These are phyloP conservation scores for Gaeumannomyces sp. DNA, from an alignment of 2,329 filamentous ascomycete genomes.

Conservation along the genomic window DNA sequence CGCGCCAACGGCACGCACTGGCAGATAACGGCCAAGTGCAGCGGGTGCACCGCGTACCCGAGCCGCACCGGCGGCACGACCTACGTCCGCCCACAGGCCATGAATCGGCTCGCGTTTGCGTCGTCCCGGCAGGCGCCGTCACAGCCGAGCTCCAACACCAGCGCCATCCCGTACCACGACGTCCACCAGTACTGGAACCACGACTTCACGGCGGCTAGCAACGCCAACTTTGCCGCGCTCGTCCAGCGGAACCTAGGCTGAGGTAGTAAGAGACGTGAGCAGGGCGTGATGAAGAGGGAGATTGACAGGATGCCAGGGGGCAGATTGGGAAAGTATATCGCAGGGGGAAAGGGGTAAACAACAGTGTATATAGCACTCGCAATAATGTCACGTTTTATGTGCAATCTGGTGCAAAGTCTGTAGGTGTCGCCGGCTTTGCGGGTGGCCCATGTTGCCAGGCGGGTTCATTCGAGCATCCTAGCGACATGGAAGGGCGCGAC, in stretches of 20 bases:
- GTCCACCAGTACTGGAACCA: slow-evolving; percentile 34
- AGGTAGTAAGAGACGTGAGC: neutral
- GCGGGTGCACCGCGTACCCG: slow-evolving; percentile 34
- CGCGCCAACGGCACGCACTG: slow-evolving; percentile 33
- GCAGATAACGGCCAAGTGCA: slow-evolving; percentile 33
- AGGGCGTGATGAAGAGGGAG: neutral
- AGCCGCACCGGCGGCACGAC: slow-evolving; percentile 30
- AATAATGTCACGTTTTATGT: too few species aligned
- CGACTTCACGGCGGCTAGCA: slow-evolving; percentile 27
- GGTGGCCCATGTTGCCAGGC: too few species aligned
- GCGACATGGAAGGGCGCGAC: too few species aligned
- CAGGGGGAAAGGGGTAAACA: neutral
- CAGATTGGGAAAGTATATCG: neutral
- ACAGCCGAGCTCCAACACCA: slow-evolving; percentile 27
- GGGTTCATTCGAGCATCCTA: too few species aligned
- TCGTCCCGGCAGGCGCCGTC: slow-evolving; percentile 30
- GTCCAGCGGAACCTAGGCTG: slow-evolving; percentile 2
- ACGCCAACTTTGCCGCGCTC: slow-evolving; percentile 23
- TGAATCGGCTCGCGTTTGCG: slow-evolving; percentile 34
- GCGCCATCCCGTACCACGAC: slow-evolving; percentile 37
- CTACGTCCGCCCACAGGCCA: slow-evolving; percentile 29
- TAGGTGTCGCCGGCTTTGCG: too few species aligned
- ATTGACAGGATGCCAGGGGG: too few species aligned
- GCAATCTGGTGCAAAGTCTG: too few species aligned
- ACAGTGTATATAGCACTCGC: too few species aligned